Evolutionary conservation across 768 basidiomycete species (phyloP), one percentile per base, ranked within the genome.

Genomic region (Amanita jacksonii): DNA sequence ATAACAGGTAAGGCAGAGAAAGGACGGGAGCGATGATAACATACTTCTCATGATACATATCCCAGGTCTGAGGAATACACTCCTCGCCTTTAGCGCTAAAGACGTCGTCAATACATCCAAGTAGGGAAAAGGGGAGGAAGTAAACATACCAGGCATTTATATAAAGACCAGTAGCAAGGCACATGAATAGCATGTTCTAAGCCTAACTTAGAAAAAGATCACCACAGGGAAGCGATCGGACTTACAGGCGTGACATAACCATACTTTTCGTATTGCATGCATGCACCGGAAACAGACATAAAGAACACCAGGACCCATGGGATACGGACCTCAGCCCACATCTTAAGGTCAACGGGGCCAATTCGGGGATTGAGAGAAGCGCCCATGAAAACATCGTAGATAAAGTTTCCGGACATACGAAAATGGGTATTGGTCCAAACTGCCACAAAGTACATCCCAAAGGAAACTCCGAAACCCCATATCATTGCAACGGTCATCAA

Each of bases 341-440:
- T 97, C 66, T 99, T 99, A 56, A 99, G 67, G 63, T 98, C 94
- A 49, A 99, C 75, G 15, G 74, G 70, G 5, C 91, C 91, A 49
- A 99, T 73, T 47, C 94, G 80, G 5, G 96, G 96, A 66, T 98
- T 99, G 50, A 99, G 70, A 41, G 75, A 75, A 31, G 92, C 91
- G 35, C 94, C 94, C 93, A 97, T 96, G 66, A 93, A 96, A 48
- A 90, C 81, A 53, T 96, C 92, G 58, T 98, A 99, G 54, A 93
- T 73, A 63, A 86, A 77, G 67, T 78, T 93, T 35, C 89, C 92
- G n/a, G 85, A 90, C 86, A 96, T 94, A 50, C 96, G 77, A 39
- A 94, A 81, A 49, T 83, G 76, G 53, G 81, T 81, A 2, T 87
- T 85, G 28, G 82, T 82, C 9, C 72, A 67, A 50, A 93, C 73